Evolutionary conservation across 768 basidiomycete genomes (phyloP), one percentile per base, ranked within the genome.

Genomic region (Boletus pseudopeckii): DNA sequence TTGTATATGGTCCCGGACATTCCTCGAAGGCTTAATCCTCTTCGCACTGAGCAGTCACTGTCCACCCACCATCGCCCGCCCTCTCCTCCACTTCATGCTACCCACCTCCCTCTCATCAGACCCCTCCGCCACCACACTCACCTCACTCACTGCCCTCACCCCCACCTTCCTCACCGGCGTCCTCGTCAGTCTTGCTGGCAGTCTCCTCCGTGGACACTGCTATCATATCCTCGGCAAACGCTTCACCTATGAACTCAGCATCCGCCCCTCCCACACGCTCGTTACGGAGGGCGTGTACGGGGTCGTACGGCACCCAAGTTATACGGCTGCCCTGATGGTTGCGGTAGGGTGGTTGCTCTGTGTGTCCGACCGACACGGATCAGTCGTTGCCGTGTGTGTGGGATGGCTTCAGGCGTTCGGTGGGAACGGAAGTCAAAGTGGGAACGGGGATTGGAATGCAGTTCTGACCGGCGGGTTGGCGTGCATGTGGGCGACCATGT

Each of bases 301-400:
- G 18, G 15, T 63, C 47, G 61, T 72, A 7, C 63, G 70, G 8
- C 67, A 72, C 52, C 71, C 71, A 3, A 62, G 61, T 17, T 71
- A 72, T 47, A 60, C 58, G 2, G 69, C 46, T 3, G 3, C 3
- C 0, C 0, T 45, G 2, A 10, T 2, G 18, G 10, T 57, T 13
- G 17, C 17, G 11, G 0, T 50, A 0, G 65, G 65, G 1, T 32
- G 38, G 33, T 1, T 50, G 2, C 11, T 60, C 6, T 59, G 50
- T 22, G 15, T 48, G 22, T 30, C 59, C 9, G 58, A 57, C 24
- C 48, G 17, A 5, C 22, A 22, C 4, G 45, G 54, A 7, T 45
- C 42, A 20, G 13, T 56, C 26, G 36, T 59, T 18, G 24, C 38
- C 9, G 44, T 41, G 15, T 50, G 52, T n/a, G 44, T 37, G 13